Evolutionary conservation across 495 filamentous ascomycete species (phyloP), one percentile per base, ranked within the genome.

Genomic region (Aspergillus leporis): DNA sequence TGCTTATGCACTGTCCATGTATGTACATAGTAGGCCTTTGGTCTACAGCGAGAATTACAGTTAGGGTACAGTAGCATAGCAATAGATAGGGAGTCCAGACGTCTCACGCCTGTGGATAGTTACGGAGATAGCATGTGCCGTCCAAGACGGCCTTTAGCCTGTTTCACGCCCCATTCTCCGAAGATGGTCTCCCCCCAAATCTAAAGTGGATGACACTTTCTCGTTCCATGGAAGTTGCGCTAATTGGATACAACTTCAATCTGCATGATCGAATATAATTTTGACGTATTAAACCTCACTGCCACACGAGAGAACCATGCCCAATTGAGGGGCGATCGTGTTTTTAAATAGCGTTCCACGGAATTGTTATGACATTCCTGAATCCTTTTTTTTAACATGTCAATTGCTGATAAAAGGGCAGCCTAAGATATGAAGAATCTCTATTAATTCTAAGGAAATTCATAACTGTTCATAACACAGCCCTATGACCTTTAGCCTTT

Each of bases 41-140:
- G n/a, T n/a, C n/a, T n/a, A n/a, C n/a, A n/a, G n/a, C n/a, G n/a
- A n/a, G n/a, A n/a, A n/a, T n/a, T n/a, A n/a, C n/a, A n/a, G n/a
- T n/a, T n/a, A n/a, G n/a, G n/a, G n/a, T n/a, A n/a, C n/a, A n/a
- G n/a, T 43, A 23, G 38, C 14, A n/a, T n/a, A n/a, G n/a, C 12
- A 55, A 30, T 31, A 36, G 21, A 23, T 46, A 55, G 10, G 38
- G 40, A 56, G 25, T 28, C 25, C 38, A 25, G 23, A 28, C 22
- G 32, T 38, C 52, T 19, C 51, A 34, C 9, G n/a, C 19, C 22
- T 50, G 57, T 64, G 57, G 61, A 60, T 31, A 49, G 28, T n/a
- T 57, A 31, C 49, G 41, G 62, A 55, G 52, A 49, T 43, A 62
- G 60, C 63, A 65, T 65, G 63, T 61, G 63, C 63, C 63, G 63